Evolutionary conservation across 2,329 filamentous ascomycete species (phyloP).

Genomic region (Colletotrichum spaethianum): DNA sequence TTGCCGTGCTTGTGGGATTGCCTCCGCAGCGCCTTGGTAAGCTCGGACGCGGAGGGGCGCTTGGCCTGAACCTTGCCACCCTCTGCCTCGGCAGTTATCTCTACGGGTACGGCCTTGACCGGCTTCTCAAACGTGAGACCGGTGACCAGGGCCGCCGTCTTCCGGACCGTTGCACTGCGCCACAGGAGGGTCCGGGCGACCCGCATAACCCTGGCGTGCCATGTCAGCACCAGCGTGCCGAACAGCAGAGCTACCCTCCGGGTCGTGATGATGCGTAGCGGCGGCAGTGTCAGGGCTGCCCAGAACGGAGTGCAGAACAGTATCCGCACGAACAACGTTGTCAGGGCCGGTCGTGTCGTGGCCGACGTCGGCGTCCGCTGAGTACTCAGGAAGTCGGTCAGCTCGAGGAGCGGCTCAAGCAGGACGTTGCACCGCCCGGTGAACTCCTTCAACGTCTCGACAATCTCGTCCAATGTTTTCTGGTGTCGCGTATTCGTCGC

Average conservation of each 20-base stretch:
- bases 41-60: constrained; percentile 59
- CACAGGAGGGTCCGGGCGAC: constrained; percentile 91
- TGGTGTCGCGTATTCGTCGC: constrained; percentile 80
- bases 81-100: constrained; percentile 24
- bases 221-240: constrained; percentile 90
- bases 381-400: constrained; percentile 94
- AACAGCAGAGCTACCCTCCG: constrained; percentile 85
- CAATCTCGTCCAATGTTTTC: constrained; percentile 97
- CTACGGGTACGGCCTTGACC: constrained; percentile 48
- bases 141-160: constrained; percentile 79
- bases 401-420: constrained; percentile 86
- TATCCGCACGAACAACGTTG: constrained; percentile 89
- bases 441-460: constrained; percentile 91
- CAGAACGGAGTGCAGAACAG: constrained; percentile 90
- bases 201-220: constrained; percentile 90
- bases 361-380: constrained; percentile 92
- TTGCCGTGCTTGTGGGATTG: constrained; percentile 45
- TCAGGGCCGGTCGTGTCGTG: constrained; percentile 90
- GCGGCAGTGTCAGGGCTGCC: constrained; percentile 86
- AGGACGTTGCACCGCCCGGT: constrained; percentile 93
- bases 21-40: constrained; percentile 60
- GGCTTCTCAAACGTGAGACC: constrained; percentile 80
- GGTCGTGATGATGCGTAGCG: constrained; percentile 87
- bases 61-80: constrained; percentile 47
- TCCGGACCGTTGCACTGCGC: constrained; percentile 84